Conservation (phyloP, 352 stramenopile genomes). For the Plasmopara muralis region DNA sequence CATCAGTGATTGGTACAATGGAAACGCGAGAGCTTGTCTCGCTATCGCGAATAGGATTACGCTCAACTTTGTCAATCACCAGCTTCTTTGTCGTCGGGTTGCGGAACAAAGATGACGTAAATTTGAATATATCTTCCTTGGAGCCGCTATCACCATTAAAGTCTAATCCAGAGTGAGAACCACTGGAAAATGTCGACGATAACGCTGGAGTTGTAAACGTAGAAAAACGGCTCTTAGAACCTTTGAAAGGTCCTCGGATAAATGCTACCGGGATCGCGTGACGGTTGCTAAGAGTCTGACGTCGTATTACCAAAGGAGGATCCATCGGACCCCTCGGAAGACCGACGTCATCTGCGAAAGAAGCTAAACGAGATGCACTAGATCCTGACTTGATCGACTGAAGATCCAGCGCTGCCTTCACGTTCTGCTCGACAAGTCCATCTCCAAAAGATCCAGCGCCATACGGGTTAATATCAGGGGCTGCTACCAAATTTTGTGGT, state of each 20-base stretch:
- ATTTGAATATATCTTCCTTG: constrained; percentile 55
- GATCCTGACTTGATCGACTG: constrained; percentile 51
- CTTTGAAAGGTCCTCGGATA: constrained; percentile 70
- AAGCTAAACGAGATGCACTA: constrained; percentile 40
- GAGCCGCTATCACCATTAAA: constrained; percentile 10
- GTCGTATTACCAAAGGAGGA: constrained; percentile 43
- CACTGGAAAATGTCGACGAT: constrained; percentile 16
- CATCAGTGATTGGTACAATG: constrained; percentile 51
- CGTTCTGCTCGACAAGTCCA: constrained; percentile 54
- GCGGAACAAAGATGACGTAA: constrained; percentile 56
- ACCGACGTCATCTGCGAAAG: constrained; percentile 65
- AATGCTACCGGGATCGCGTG: constrained; percentile 65
- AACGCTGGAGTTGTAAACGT: constrained; percentile 34
- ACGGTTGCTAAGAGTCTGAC: constrained; percentile 40
- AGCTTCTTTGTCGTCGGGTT: constrained; percentile 50
- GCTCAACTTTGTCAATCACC: constrained; percentile 49
- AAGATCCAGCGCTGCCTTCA: constrained; percentile 52
- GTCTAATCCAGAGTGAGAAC: constrained; percentile 11
- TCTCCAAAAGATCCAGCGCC: constrained; percentile 45
- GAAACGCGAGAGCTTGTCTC: constrained; percentile 33
- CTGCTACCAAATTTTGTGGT: constrained; percentile 46
- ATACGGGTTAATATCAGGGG: constrained; percentile 52
- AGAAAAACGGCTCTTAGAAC: constrained; percentile 53
- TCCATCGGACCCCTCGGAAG: constrained; percentile 55
- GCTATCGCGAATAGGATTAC: constrained; percentile 9